Conservation (phyloP, 2,329 filamentous ascomycete species). For the Trichoderma citrinoviride region DNA sequence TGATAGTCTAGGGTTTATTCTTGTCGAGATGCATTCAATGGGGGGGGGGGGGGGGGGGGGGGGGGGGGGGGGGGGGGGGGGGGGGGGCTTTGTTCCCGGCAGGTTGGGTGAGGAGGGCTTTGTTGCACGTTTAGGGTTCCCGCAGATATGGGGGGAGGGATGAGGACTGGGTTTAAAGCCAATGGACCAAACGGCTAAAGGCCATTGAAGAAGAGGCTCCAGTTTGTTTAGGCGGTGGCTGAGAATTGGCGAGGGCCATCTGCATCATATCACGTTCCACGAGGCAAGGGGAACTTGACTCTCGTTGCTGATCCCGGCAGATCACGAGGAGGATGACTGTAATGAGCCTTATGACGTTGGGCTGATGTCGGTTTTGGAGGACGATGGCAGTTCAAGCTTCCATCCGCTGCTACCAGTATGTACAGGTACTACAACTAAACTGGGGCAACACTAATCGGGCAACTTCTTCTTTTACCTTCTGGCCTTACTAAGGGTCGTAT, state of each 20-base stretch:
- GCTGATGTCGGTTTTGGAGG: conserved; percentile 25
- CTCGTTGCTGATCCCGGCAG: conserved; percentile 3
- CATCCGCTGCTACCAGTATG: neutral
- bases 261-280: conserved; percentile 13
- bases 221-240: neutral
- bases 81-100: too few species aligned
- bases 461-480: neutral
- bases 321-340: conserved; percentile 18
- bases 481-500: too few species aligned
- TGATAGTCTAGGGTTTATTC: conserved; percentile 1
- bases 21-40: neutral
- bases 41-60: too few species aligned
- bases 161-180: neutral
- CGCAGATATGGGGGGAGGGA: too few species aligned
- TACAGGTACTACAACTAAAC: too few species aligned
- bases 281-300: conserved; percentile 6
- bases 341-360: conserved; percentile 32
- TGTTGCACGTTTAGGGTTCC: neutral
- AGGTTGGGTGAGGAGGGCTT: neutral
- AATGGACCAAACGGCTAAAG: neutral
- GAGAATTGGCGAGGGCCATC: neutral
- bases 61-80: too few species aligned
- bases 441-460: neutral
- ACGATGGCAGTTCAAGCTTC: neutral
- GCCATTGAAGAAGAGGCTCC: neutral